A percentile compares a stretch with the other conserved stretches of the same genome.
Evolutionary conservation across 257 asterid genomes (phyloP).

Genomic region (Nicotiana undulata): DNA sequence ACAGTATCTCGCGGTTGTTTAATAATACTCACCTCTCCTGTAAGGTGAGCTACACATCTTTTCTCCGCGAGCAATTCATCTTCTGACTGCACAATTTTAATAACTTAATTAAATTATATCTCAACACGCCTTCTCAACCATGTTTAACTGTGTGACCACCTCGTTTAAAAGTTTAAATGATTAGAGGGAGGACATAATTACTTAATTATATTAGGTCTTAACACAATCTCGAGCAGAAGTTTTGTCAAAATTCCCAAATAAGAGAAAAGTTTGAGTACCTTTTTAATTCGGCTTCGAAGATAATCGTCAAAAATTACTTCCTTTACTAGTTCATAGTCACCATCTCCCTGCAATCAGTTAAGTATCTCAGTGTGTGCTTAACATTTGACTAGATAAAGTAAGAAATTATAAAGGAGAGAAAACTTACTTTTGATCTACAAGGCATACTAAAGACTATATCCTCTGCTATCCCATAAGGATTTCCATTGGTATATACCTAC

Average conservation of each 20-base stretch:
- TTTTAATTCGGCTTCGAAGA: constrained; percentile 74
- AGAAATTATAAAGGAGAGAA: not conserved
- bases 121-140: not conserved
- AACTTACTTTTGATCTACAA: constrained; percentile 75
- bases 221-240: not conserved
- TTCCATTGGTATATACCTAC: constrained; percentile 74
- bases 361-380: not conserved
- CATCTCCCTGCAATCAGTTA: constrained; percentile 58
- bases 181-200: not conserved
- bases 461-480: constrained; percentile 85
- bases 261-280: constrained; percentile 24
- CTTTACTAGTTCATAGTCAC: constrained; percentile 85
- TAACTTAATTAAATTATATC: not conserved
- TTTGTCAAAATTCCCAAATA: not conserved
- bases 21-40: constrained; percentile 65
- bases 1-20: not conserved
- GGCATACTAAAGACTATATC: constrained; percentile 97
- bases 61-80: constrained; percentile 95
- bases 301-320: constrained; percentile 69
- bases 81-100: constrained; percentile 60
- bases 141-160: not conserved
- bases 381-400: not conserved
- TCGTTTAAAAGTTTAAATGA: not conserved
- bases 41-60: constrained; percentile 95
- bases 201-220: not conserved